Evolutionary conservation across 129 eudicot genomes (phyloP), one percentile per base, ranked within the genome.

Genomic region (Lactuca sativa): DNA sequence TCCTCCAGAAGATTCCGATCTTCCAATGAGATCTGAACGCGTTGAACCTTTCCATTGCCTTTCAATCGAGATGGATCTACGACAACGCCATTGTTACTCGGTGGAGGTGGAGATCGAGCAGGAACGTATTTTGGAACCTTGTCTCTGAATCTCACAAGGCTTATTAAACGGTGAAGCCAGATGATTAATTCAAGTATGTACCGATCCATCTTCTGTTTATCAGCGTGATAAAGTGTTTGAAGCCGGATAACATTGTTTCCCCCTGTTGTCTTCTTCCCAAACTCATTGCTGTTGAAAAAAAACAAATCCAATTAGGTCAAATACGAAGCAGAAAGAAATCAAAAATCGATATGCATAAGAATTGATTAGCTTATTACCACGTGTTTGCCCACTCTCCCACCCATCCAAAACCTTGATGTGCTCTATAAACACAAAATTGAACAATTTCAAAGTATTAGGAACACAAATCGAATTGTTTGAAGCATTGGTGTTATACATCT

Each of bases 341-440:
- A 38, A 14, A 44, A 49, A 37, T 57, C 12, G 1, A 33, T 59
- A 11, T 33, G 16, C 3, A 4, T 25, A 1, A 36, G 55, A 60
- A 67, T 52, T 52, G 63, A 5, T 62, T n/a, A 33, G 60, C 82
- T 77, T 12, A 93, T 77, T 12, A 93, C 99, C 97, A 89, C 5
- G 90, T 71, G 74, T 90, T 90, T 43, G 97, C 97, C 97, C 97
- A 87, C 60, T 93, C 99, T 78, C 95, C 96, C 18, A 92, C 92
- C 98, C 96, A 86, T 65, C 95, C 96, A 64, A 92, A 89, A 18
- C 96, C 97, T 81, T 93, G 99, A 78, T 93, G 97, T 16, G 92
- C 95, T 80, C 97, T 93, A 85, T 37, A 77, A 59, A 60, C 40
- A 54, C 51, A 9, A 43, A 17, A 18, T 31, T 31, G n/a, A 55